Evolutionary conservation across 2,329 filamentous ascomycete genomes (phyloP), one percentile per base, ranked within the genome.

Genomic region (Diplodia intermedia): DNA sequence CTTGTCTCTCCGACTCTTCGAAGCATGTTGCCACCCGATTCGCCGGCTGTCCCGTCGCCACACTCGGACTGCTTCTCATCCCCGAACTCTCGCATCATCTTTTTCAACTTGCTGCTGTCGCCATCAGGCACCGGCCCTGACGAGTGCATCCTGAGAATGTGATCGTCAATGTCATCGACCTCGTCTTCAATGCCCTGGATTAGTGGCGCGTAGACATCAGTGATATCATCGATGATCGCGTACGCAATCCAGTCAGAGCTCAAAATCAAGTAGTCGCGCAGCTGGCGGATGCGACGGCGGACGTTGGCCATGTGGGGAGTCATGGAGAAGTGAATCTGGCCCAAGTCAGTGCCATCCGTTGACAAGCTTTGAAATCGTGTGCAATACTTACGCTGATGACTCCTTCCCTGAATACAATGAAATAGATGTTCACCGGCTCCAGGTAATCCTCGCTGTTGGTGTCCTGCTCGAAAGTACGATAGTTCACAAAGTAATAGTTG

Each of bases 201-300:
- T 57, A 98, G 83, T 0, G 95, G 95, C 6, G 91, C 91, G 75
- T 97, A 99, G 2, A 93, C 94, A 78, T 99, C 95, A 6, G 95
- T 99, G 73, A 99, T 97, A 77, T 99, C 95, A 80, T 99, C 95
- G 71, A 98, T 97, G 72, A 97, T 91, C 57, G 94, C 95, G 76
- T 99, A 99, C 8, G 93, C 97, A 73, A 99, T 97, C 95, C 95
- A 99, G 78, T 99, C 95, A 0, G 94, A 92, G 56, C 91, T 94
- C 14, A 98, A 84, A 53, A 97, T 92, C 73, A 98, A 86, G 78
- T 97, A 99, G 79, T 99, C 95, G 71, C 92, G 92, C 56, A 99
- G 82, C 78, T 99, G 95, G 12, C 95, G 91, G 75, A 99, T 94
- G 40, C 95, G 89, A 55, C 95, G 89, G 26, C 95, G 92, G 29